These are phyloP conservation scores for Diaporthe vaccinii DNA, from an alignment of 2,329 filamentous ascomycete species.

Conservation along the genomic window DNA sequence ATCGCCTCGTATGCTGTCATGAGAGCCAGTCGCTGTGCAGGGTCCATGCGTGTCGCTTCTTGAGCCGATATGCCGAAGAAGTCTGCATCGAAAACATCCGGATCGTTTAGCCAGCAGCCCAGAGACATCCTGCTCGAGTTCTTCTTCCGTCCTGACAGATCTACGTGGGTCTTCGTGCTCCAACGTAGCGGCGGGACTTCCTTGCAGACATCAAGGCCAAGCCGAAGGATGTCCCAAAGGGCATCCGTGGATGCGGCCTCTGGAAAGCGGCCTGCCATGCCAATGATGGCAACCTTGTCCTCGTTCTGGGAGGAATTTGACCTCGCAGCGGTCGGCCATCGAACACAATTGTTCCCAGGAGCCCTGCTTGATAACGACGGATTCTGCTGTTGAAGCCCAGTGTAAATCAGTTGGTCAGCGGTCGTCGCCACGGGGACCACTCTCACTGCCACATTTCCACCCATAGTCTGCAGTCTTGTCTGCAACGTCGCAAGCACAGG, in stretches of 20 bases:
- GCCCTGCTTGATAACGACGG: not conserved
- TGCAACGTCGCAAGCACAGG: not conserved
- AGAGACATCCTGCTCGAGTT: conserved; percentile 75
- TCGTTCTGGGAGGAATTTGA: not conserved
- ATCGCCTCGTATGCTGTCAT: conserved; percentile 35
- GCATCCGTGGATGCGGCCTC: not conserved
- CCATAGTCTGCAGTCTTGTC: conserved; percentile 37
- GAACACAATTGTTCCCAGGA: not conserved
- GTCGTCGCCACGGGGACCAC: not conserved
- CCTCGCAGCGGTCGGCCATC: no score
- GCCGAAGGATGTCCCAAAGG: conserved; percentile 23
- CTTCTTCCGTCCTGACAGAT: conserved; percentile 42
- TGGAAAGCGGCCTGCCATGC: conserved; percentile 10
- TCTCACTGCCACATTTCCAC: not conserved
- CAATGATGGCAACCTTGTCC: conserved; percentile 3
- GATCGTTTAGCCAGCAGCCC: conserved; percentile 24
- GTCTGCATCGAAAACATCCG: conserved; percentile 34
- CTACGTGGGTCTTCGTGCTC: conserved; percentile 42
- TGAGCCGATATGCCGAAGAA: conserved; percentile 38
- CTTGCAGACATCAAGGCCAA: conserved; percentile 46
- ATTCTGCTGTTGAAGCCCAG: not conserved
- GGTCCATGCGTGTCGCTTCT: conserved; percentile 38
- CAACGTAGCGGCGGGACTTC: conserved; percentile 3
- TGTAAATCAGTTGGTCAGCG: not conserved
- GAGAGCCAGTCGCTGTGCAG: conserved; percentile 25